A percentile compares a stretch with the other conserved stretches of the same genome.
These are phyloP conservation scores for Amaranthus tricolor DNA, from an alignment of 179 eudicot species.

Conservation along the genomic window DNA sequence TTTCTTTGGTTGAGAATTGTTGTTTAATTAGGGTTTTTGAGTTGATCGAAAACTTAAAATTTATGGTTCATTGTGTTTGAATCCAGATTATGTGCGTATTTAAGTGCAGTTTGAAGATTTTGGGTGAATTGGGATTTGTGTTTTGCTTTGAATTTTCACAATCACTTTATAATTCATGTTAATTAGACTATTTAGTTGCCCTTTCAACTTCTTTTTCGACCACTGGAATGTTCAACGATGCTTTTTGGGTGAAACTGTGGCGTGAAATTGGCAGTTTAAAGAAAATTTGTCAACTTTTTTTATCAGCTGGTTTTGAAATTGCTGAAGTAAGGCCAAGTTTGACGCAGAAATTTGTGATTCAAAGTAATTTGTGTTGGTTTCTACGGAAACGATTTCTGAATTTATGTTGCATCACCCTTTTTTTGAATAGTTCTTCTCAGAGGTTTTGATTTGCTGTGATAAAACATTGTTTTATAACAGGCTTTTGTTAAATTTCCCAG, in stretches of 20 bases:
- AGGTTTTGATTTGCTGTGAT: conserved; percentile 23
- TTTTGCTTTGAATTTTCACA: neutral
- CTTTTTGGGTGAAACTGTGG: neutral
- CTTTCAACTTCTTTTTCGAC: neutral
- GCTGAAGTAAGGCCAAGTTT: conserved; percentile 11
- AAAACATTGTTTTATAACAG: conserved; percentile 1
- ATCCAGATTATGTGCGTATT: no score
- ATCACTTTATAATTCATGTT: neutral
- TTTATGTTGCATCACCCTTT: conserved; percentile 10
- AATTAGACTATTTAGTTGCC: neutral
- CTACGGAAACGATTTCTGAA: conserved; percentile 4
- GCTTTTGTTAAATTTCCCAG: conserved; percentile 20
- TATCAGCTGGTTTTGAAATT: neutral
- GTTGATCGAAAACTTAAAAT: no score
- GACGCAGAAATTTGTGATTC: conserved; percentile 28
- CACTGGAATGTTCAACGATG: no score
- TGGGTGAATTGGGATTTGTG: conserved; percentile 7
- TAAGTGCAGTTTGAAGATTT: neutral
- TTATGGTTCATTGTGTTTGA: no score
- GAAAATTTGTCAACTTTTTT: neutral
- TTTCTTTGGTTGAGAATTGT: no score
- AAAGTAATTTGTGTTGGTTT: conserved; percentile 16
- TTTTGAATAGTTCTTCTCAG: conserved; percentile 1
- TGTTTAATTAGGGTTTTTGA: no score
- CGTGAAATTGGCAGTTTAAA: no score